Percentiles rank a stretch among this genome's conserved stretches.
These are phyloP conservation scores for Exophiala phaeomuriformis DNA, from an alignment of 2,329 filamentous ascomycete species.

Conservation along the genomic window DNA sequence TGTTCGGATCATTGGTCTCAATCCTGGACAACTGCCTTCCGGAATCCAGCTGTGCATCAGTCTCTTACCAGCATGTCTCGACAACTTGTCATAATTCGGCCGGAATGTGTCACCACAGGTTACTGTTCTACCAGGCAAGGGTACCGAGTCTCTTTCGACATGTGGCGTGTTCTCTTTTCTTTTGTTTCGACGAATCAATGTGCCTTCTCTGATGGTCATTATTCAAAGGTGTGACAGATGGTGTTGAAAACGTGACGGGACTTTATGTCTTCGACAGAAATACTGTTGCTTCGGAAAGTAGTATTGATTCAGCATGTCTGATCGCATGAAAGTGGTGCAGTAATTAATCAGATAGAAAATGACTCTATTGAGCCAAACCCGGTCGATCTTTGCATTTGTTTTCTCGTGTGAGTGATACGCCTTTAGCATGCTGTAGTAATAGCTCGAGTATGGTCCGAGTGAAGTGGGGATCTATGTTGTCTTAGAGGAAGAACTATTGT, in stretches of 20 bases:
- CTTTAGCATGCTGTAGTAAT: neutral
- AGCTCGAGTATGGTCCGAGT: too few relatives aligned
- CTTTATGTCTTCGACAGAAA: neutral
- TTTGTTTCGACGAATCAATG: neutral
- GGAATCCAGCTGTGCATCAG: neutral
- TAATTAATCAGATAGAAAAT: neutral
- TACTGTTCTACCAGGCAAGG: neutral
- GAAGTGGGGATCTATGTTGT: too few relatives aligned
- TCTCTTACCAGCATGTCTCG: neutral
- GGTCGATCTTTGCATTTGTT: neutral
- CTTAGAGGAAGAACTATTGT: too few relatives aligned
- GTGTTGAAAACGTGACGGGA: neutral
- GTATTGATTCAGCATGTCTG: neutral
- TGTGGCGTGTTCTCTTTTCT: neutral
- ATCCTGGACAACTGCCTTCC: constrained; percentile 4
- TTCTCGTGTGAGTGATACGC: neutral
- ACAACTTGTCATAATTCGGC: neutral
- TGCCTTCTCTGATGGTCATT: neutral
- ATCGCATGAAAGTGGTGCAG: neutral
- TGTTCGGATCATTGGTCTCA: constrained; percentile 14
- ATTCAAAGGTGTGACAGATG: neutral
- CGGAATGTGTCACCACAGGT: neutral
- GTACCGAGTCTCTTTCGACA: neutral
- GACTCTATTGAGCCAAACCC: neutral
- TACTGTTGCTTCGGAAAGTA: neutral